Evolutionary conservation across 768 basidiomycete species (phyloP).

Genomic region (Termitomyces sp.): DNA sequence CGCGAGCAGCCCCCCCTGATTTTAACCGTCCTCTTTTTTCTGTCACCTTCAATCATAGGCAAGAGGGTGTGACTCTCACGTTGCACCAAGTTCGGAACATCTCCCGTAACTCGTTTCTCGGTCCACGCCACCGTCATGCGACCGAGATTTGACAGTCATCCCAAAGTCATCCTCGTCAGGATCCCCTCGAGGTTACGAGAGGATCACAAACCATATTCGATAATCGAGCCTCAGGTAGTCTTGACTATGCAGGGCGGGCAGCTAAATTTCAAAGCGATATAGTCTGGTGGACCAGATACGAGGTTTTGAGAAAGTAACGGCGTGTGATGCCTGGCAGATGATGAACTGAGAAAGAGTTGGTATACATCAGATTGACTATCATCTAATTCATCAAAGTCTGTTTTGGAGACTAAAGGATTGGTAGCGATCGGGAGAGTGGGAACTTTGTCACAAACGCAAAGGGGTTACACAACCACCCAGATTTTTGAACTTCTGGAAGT

Average conservation of each 20-base stretch:
- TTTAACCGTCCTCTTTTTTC: not conserved
- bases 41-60: not conserved
- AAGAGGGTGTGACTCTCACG: not conserved
- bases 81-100: not conserved
- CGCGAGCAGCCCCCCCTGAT: not conserved
- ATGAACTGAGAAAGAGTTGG: not conserved
- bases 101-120: not conserved
- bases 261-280: not conserved
- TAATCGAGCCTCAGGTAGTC: not conserved
- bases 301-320: not conserved
- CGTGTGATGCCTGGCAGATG: not conserved
- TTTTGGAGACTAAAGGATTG: not conserved
- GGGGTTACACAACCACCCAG: too few species aligned
- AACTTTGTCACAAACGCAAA: not conserved
- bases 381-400: not conserved
- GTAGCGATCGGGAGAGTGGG: not conserved
- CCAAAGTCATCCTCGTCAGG: not conserved
- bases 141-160: not conserved
- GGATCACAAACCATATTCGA: not conserved
- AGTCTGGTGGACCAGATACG: not conserved
- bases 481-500: too few species aligned
- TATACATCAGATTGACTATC: not conserved
- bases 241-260: not conserved
- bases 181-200: not conserved
- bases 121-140: not conserved